phyloP scores from a whole-genome alignment of 345 rosid genomes.

The Eucalyptus marginata region DNA sequence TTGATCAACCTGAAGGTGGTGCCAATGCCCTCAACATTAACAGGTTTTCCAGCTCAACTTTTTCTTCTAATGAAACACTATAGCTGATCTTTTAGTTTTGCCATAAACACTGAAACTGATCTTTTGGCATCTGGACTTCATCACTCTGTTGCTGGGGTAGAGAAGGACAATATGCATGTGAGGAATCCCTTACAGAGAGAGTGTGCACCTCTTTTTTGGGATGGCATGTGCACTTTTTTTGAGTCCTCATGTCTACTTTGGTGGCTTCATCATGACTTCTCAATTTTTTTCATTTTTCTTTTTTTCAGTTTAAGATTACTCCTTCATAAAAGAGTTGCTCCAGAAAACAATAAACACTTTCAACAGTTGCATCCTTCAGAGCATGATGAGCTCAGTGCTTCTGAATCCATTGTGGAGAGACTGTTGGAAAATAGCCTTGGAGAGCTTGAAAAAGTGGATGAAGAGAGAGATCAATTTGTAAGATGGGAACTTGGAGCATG shows the following conservation, averaged over 20 bases:
- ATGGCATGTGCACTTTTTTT: not conserved
- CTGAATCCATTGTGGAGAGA: slow-evolving; percentile 51
- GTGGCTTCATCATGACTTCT: not conserved
- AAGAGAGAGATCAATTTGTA: slow-evolving; percentile 37
- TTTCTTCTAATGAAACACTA: not conserved
- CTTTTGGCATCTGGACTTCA: not conserved
- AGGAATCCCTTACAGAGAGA: not conserved
- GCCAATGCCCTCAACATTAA: slow-evolving; percentile 94
- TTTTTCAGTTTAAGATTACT: slow-evolving; percentile 75
- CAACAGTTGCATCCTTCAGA: slow-evolving; percentile 29
- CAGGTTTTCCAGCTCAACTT: slow-evolving; percentile 34
- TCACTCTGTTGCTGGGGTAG: not conserved
- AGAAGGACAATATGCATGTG: not conserved
- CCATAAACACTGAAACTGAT: not conserved
- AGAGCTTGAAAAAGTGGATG: slow-evolving; percentile 67
- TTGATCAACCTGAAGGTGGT: slow-evolving; percentile 96
- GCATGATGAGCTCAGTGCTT: slow-evolving; percentile 46
- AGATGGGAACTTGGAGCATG: slow-evolving; percentile 99
- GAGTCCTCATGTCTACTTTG: not conserved
- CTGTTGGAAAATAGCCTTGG: slow-evolving; percentile 71
- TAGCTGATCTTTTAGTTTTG: not conserved
- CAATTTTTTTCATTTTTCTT: not conserved
- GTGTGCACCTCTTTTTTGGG: not conserved
- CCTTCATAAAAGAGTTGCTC: slow-evolving; percentile 39
- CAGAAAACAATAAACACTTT: slow-evolving; percentile 39